Evolutionary conservation across 805 yeast species (phyloP), one percentile per base, ranked within the genome.

Genomic region (Lachancea dasiensis): DNA sequence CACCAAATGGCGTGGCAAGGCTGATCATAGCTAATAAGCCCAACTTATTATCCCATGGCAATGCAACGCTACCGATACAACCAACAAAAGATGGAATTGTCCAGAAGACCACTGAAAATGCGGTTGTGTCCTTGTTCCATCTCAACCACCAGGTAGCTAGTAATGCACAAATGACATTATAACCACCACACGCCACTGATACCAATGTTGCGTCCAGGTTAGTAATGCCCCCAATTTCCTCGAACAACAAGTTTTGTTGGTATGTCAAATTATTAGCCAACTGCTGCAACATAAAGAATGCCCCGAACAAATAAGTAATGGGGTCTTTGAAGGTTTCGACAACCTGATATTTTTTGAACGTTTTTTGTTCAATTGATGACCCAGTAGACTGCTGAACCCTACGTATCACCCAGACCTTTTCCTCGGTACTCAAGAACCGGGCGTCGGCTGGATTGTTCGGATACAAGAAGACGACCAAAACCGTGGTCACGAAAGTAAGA

Each of bases 371-470:
- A 41, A 69, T 65, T 3, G 70, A 58, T 1, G 71, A 60, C 33
- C 52, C 61, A 9, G 64, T 68, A n/a, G 57, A 56, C 26, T 44
- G 47, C 45, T 64, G 72, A 45, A 60, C 65, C 57, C 67, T 58
- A 61, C 70, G 50, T 44, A 73, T 72, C 40, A 70, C 58, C 69
- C 72, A 67, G 9, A 74, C 67, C 48, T 67, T 74, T 52, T 78
- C 83, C 30, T 72, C 65, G 2, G 49, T 52, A 4, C 68, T 43
- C 33, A 78, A 60, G 46, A 72, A 72, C 40, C 56, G 63, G 5
- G 77, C 76, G 43, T 61, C 65, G 0, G 77, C 54, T 11, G 83
- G 83, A 51, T 76, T 73, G 41, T 70, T 66, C 27, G 84, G 85
- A 48, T 74, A 77, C 15, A 65, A 35, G 41, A 65, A 63, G 36